Conservation (phyloP, 495 filamentous ascomycete species). For the Staphylotrichum longicolle region DNA sequence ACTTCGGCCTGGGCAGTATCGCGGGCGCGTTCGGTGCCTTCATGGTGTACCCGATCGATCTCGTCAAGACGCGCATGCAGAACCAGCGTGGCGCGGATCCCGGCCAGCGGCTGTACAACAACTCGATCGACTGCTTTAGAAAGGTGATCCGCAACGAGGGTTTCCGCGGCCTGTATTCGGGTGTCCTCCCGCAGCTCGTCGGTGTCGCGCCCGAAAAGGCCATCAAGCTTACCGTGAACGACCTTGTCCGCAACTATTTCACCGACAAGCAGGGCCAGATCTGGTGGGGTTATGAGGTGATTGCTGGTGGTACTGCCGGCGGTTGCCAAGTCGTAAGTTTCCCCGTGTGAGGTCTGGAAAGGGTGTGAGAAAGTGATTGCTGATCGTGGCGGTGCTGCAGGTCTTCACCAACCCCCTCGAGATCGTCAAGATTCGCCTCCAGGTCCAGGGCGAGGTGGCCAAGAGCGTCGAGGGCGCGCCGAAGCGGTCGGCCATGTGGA, state of each 20-base stretch:
- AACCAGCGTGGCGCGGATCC: constrained; percentile 82
- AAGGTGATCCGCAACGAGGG: constrained; percentile 95
- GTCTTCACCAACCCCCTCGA: constrained; percentile 96
- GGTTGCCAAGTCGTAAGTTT: constrained; percentile 90
- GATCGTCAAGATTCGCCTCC: constrained; percentile 97
- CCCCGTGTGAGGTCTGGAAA: neutral
- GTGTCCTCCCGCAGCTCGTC: constrained; percentile 89
- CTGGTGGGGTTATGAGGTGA: constrained; percentile 64
- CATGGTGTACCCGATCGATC: constrained; percentile 98
- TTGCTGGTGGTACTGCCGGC: constrained; percentile 88
- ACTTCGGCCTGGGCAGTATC: constrained; percentile 82
- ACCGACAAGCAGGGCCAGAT: constrained; percentile 78
- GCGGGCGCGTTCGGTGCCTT: constrained; percentile 97
- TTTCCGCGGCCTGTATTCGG: constrained; percentile 84
- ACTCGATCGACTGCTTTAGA: constrained; percentile 86
- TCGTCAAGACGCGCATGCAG: constrained; percentile 98
- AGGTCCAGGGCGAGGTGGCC: constrained; percentile 93
- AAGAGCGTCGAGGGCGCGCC: constrained; percentile 82
- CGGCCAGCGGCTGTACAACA: constrained; percentile 89
- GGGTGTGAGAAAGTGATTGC: constrained; percentile 17
- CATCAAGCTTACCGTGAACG: constrained; percentile 98
- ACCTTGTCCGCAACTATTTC: constrained; percentile 75
- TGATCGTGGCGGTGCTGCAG: constrained; percentile 41
- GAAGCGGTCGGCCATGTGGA: constrained; percentile 93
- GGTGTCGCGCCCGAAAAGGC: constrained; percentile 98